Conservation (phyloP, 192 early-diverging fungal species). For the Coemansia sp. region DNA sequence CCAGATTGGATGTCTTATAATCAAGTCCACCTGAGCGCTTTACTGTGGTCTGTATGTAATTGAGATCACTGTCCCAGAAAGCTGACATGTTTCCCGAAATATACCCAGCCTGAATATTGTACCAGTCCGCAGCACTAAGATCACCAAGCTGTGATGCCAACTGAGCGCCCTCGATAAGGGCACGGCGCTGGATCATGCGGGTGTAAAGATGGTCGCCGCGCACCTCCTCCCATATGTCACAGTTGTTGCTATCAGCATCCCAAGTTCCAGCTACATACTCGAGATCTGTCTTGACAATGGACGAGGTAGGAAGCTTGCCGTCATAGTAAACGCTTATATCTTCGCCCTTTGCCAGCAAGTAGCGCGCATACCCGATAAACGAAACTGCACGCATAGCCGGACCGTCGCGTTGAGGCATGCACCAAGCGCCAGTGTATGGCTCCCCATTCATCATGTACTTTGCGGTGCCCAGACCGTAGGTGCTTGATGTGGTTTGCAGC, state of each 20-base stretch:
- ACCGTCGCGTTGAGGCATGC: constrained; percentile 6
- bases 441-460: constrained; percentile 3
- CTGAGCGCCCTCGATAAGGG: constrained; percentile 3
- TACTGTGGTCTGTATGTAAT: constrained; percentile 1
- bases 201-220: constrained; percentile 7
- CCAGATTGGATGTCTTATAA: neutral
- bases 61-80: neutral
- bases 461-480: neutral
- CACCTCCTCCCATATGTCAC: constrained; percentile 8
- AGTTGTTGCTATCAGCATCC: constrained; percentile 5
- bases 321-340: constrained; percentile 1
- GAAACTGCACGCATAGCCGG: constrained; percentile 8
- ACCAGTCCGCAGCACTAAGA: neutral
- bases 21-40: neutral
- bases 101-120: constrained; percentile 1
- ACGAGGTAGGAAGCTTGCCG: neutral
- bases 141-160: constrained; percentile 3
- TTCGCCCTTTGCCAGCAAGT: neutral
- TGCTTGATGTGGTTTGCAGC: constrained; percentile 6
- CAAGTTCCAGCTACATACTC: constrained; percentile 1
- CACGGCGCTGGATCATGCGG: constrained; percentile 3
- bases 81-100: constrained; percentile 8
- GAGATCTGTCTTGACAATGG: constrained; percentile 5
- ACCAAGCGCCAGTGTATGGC: constrained; percentile 8
- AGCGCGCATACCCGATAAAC: constrained; percentile 1